Evolutionary conservation across 352 stramenopile genomes (phyloP), one percentile per base, ranked within the genome.

Genomic region (Peronosclerospora sorghi): DNA sequence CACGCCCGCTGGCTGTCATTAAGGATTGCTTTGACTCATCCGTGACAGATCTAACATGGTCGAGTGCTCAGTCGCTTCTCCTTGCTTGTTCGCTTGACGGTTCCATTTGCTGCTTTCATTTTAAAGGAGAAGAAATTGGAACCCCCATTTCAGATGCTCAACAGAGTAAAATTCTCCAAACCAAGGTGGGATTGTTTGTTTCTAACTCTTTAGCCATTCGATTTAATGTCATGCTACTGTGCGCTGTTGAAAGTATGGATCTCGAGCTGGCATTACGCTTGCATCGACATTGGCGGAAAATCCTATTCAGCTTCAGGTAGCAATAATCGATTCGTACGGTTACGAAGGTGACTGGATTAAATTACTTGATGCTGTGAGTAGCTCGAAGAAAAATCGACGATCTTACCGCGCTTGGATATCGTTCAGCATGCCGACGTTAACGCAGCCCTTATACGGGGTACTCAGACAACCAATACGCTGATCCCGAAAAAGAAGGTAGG

Each of bases 11-110:
- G 5, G 73, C 74, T 0, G 81, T 89, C 18, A 62, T 93, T 40
- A 85, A 84, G 32, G 68, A 86, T 51, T 90, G 81, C 44, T 93
- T 93, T 46, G 72, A 93, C 18, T 68, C 81, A 20, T 75, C 73
- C 1, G 81, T 93, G 35, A 91, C 78, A 7, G 81, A 93, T 42
- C 48, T 93, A 2, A 72, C 73, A 15, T 93, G 81, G 81, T 74
- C 68, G 0, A 71, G 54, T 7, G 47, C 62, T 5, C 45, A 63
- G 26, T 84, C 70, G 8, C 62, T 83, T 2, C 63, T 93, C 32
- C 53, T 93, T 0, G 74, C 68, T 12, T 80, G 67, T 12, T 90
- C 77, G 5, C 67, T 93, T 15, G 81, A 93, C 41, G 81, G 81
- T 4, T 65, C 72, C n/a, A 66, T 93, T 23, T 93, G 81, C 45